Conservation (phyloP, 75 land plant species). For the Cryptomeria japonica region DNA sequence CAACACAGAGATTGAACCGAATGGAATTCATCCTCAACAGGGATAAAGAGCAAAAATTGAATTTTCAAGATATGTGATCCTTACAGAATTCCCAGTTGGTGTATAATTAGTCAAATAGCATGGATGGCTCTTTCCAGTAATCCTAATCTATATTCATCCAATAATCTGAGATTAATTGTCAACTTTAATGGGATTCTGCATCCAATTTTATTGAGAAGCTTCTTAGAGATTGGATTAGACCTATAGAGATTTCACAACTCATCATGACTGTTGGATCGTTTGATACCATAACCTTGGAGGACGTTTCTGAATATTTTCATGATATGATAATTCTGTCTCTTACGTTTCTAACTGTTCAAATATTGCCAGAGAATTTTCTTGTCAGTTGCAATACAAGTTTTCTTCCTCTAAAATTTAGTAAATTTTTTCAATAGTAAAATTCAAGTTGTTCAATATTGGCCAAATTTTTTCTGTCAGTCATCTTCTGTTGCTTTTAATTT, state of each 20-base stretch:
- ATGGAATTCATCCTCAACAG: background rate
- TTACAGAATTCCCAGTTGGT: background rate
- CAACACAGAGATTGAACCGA: background rate
- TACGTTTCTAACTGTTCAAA: background rate
- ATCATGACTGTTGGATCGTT: background rate
- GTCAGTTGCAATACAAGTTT: background rate
- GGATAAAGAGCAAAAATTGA: background rate
- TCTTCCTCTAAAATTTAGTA: background rate
- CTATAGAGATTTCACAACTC: background rate
- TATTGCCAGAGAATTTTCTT: background rate
- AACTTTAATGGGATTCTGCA: background rate
- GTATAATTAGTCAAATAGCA: background rate
- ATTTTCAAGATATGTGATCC: background rate
- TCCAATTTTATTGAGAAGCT: background rate
- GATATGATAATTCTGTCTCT: background rate
- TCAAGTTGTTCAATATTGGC: background rate
- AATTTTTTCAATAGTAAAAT: background rate
- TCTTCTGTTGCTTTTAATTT: background rate
- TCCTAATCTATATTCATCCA: background rate
- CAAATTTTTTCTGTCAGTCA: background rate
- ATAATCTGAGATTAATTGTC: background rate
- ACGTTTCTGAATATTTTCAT: background rate
- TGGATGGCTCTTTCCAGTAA: background rate
- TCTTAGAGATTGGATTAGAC: background rate
- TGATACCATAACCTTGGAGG: background rate